Evolutionary conservation across 257 asterid species (phyloP), one percentile per base, ranked within the genome.

Genomic region (Euphrasia confusa): DNA sequence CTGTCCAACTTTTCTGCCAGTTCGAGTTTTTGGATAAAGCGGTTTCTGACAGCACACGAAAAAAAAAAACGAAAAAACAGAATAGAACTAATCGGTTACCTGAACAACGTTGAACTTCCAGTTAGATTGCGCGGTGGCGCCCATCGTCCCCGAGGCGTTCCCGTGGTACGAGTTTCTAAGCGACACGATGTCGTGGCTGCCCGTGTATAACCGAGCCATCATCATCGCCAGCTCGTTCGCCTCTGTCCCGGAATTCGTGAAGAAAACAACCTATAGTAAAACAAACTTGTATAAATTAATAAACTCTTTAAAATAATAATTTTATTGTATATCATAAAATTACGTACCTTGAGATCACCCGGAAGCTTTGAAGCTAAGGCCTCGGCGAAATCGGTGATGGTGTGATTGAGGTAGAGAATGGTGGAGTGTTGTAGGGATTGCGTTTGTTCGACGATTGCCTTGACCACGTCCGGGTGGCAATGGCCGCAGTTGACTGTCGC

Each of bases 401-500:
- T 76, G 48, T 83, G 90, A 69, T 84, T 84, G 54, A 87, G 81
- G 59, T 87, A 87, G 0, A 84, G 69, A 55, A 79, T 73, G 21
- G 95, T 84, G 2, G 94, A 77, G 63, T 87, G 95, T 37, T 87
- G 95, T 13, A 87, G 67, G 21, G 57, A 66, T 10, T 79, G 69
- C 12, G 81, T 83, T 71, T 87, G 94, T 3, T 78, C 57, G 2
- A 82, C 75, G 50, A 87, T 81, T 48, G 95, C 88, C 55, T 78
- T 68, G 1, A 84, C 87, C 4, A 87, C 85, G 12, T 87, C 87
- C 63, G 95, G 95, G 75, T 87, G 94, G 64, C 95, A 87, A 59
- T 87, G 95, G 13, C 95, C 95, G 75, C 94, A 84, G 15, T 77
- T 69, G 17, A 87, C 90, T 2, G 95, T 87, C 32, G 90, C 95